These are phyloP conservation scores for Eragrostis curvula DNA, from an alignment of 176 grass and related monocot genomes.

Conservation along the genomic window DNA sequence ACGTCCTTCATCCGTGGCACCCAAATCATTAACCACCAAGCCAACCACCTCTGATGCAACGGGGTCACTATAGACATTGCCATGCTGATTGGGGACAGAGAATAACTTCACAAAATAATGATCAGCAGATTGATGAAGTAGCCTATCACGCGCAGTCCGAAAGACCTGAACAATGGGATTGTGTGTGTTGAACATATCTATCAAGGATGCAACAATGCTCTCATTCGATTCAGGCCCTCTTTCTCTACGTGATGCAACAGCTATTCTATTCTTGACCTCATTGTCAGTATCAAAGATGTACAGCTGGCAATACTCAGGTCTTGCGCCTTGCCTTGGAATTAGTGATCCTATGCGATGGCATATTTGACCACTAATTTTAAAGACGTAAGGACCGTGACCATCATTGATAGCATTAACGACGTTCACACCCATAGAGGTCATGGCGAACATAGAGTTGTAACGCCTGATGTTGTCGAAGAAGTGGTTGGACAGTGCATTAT, in stretches of 20 bases:
- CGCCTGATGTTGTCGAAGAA: not conserved
- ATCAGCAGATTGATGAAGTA: not conserved
- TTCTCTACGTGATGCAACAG: not conserved
- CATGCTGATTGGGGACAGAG: not conserved
- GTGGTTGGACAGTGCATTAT: not conserved
- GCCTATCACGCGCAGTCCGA: not conserved
- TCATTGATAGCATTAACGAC: no score
- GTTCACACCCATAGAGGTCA: no score
- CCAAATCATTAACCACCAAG: no score
- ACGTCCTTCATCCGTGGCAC: not conserved
- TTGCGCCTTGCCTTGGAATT: no score
- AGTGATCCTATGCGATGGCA: no score
- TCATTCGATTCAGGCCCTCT: not conserved
- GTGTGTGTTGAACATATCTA: not conserved
- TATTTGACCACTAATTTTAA: no score
- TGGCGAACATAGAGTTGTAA: no score
- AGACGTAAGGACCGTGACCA: no score
- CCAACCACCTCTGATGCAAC: not conserved
- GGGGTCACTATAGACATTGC: not conserved
- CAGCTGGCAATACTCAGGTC: no score
- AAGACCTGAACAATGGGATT: not conserved
- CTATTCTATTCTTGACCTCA: not conserved
- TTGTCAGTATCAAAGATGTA: not conserved
- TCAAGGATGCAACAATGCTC: not conserved
- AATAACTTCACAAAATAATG: not conserved